Percentiles rank a stretch among this genome's conserved stretches.
Evolutionary conservation across 2,329 filamentous ascomycete species (phyloP).

Genomic region (Trichoderma atrobrunneum): DNA sequence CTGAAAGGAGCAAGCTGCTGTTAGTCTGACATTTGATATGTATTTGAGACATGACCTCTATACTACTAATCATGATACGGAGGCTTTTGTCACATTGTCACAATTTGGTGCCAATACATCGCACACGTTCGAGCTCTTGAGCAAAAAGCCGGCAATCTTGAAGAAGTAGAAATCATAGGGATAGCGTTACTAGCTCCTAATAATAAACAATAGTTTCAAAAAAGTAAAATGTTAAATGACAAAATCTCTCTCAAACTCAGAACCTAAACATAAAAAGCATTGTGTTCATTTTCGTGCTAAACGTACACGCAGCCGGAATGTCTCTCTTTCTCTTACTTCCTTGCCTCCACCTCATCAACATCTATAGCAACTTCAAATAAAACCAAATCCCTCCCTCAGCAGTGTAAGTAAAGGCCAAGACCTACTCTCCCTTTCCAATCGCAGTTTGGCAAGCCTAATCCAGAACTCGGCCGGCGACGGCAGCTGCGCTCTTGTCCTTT

Average conservation of each 20-base stretch:
- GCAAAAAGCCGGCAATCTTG: not conserved
- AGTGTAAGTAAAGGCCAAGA: not conserved
- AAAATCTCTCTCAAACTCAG: not conserved
- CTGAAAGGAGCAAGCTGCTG: not conserved
- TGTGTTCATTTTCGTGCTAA: not conserved
- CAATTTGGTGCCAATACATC: not conserved
- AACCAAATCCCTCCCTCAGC: not conserved
- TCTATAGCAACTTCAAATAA: not conserved
- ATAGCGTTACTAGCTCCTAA: not conserved
- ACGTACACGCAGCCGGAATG: not conserved
- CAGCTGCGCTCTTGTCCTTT: constrained; percentile 74
- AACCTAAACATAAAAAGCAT: not conserved
- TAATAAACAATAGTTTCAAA: not conserved
- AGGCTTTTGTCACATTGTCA: not conserved
- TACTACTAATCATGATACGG: not conserved
- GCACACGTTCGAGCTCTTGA: no score
- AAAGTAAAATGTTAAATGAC: not conserved
- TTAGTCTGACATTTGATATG: not conserved
- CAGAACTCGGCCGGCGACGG: constrained; percentile 73
- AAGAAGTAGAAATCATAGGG: not conserved
- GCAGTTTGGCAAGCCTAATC: constrained; percentile 34
- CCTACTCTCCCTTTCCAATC: not conserved
- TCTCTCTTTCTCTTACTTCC: not conserved
- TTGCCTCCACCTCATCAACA: not conserved
- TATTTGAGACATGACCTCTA: not conserved